phyloP scores from a whole-genome alignment of 2,329 filamentous ascomycete species.

The Aspergillus fructus region DNA sequence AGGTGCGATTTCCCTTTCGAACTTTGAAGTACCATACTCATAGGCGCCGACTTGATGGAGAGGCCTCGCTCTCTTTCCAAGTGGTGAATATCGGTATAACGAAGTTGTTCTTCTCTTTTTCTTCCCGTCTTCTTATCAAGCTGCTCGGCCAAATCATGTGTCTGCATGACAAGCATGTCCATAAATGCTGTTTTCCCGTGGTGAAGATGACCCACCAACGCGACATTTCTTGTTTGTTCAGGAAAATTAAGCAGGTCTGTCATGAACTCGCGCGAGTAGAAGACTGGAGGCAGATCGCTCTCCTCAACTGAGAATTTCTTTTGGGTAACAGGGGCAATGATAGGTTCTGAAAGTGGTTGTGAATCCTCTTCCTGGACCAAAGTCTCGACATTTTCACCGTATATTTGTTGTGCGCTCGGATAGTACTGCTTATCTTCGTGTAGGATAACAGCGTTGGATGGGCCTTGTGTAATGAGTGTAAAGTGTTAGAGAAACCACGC shows the following conservation, averaged over 20 bases:
- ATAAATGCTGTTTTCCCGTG: constrained; percentile 98
- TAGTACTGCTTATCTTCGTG: constrained; percentile 99
- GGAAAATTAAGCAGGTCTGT: constrained; percentile 94
- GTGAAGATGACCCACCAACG: constrained; percentile 87
- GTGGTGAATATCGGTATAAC: constrained; percentile 91
- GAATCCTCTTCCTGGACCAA: constrained; percentile 96
- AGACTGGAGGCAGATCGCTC: constrained; percentile 81
- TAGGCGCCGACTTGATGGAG: constrained; percentile 89
- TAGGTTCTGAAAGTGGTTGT: constrained; percentile 86
- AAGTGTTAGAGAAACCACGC: not conserved
- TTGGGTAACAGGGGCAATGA: constrained; percentile 86
- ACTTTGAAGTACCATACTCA: constrained; percentile 86
- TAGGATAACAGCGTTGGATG: constrained; percentile 94
- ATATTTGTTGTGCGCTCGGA: constrained; percentile 93
- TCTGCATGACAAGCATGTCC: constrained; percentile 97
- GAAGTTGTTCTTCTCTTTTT: constrained; percentile 81
- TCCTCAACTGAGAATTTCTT: constrained; percentile 97
- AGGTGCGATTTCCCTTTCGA: constrained; percentile 93
- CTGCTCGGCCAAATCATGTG: constrained; percentile 78
- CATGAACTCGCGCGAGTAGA: constrained; percentile 89
- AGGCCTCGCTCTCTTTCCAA: constrained; percentile 86
- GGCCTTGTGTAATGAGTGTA: constrained; percentile 63
- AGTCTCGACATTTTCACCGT: constrained; percentile 91
- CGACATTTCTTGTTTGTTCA: constrained; percentile 89
- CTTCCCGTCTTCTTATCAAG: constrained; percentile 78